Evolutionary conservation across 2,329 filamentous ascomycete genomes (phyloP).

Genomic region (Zymoseptoria crescenta): DNA sequence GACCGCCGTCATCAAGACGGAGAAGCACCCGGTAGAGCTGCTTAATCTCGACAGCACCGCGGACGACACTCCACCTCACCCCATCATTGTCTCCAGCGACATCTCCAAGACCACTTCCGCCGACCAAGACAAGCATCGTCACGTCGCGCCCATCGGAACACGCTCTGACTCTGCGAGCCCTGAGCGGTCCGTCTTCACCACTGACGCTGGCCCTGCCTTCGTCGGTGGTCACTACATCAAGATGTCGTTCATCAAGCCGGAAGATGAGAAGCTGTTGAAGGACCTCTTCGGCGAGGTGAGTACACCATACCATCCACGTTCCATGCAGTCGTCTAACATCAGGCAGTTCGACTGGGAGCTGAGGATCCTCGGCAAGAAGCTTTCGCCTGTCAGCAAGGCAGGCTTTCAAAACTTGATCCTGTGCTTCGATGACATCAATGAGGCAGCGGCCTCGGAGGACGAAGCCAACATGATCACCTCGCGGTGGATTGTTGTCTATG

Average conservation of each 20-base stretch:
- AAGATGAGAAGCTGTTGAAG: background rate
- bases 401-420: constrained; percentile 8
- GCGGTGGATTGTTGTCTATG: constrained; percentile 5
- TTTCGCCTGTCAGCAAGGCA: background rate
- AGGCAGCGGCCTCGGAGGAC: constrained; percentile 20
- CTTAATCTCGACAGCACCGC: constrained; percentile 14
- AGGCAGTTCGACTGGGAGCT: constrained; percentile 14
- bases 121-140: background rate
- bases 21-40: background rate
- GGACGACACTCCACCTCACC: constrained; percentile 3
- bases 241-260: constrained; percentile 5
- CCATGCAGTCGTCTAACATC: background rate
- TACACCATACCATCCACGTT: background rate
- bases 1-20: background rate
- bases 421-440: constrained; percentile 34
- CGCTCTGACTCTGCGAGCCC: constrained; percentile 2
- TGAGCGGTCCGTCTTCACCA: constrained; percentile 16
- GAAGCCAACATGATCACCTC: constrained; percentile 9
- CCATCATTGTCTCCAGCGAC: constrained; percentile 8
- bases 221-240: constrained; percentile 19
- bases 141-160: constrained; percentile 14
- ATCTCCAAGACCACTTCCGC: background rate
- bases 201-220: constrained; percentile 15
- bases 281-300: constrained; percentile 14
- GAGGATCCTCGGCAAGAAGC: constrained; percentile 10